Evolutionary conservation across 2,329 filamentous ascomycete species (phyloP).

Genomic region (Alternaria burnsii): DNA sequence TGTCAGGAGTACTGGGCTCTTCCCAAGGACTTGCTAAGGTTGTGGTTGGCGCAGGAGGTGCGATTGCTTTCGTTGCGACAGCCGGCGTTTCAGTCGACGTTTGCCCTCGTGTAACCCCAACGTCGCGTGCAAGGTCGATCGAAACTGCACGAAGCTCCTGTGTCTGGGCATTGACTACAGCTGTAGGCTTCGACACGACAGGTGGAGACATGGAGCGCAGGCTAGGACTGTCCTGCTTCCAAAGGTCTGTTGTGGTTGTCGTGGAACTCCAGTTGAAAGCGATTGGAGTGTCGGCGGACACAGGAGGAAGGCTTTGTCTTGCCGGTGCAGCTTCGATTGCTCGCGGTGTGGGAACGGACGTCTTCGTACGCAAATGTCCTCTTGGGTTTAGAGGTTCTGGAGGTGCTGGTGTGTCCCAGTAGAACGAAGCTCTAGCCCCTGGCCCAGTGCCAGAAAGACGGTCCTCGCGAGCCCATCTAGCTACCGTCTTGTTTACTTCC

Average conservation of each 20-base stretch:
- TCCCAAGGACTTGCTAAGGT: constrained; percentile 28
- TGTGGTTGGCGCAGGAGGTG: constrained; percentile 18
- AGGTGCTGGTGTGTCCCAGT: constrained; percentile 47
- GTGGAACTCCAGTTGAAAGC: constrained; percentile 50
- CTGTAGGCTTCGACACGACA: constrained; percentile 22
- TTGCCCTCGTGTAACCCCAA: constrained; percentile 24
- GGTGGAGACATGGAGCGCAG: constrained; percentile 30
- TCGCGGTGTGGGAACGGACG: constrained; percentile 29
- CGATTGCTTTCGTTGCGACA: constrained; percentile 25
- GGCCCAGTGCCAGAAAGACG: constrained; percentile 48
- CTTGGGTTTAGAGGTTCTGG: constrained; percentile 22
- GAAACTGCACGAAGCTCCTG: constrained; percentile 32
- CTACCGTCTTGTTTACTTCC: constrained; percentile 49
- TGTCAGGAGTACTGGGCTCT: constrained; percentile 25
- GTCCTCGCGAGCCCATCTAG: constrained; percentile 50
- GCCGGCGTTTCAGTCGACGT: constrained; percentile 28
- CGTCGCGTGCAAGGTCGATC: constrained; percentile 4
- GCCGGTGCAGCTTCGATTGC: constrained; percentile 21
- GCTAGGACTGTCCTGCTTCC: constrained; percentile 27
- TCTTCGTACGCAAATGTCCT: constrained; percentile 36
- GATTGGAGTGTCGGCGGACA: constrained; percentile 32
- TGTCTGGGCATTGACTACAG: constrained; percentile 25
- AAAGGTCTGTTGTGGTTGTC: constrained; percentile 26
- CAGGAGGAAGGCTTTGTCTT: constrained; percentile 31
- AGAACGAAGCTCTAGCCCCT: constrained; percentile 47